Percentiles rank a stretch among this genome's conserved stretches.
Conservation (phyloP, 1,284 basidiomycete genomes). For the Trichosporon asahii region DNA sequence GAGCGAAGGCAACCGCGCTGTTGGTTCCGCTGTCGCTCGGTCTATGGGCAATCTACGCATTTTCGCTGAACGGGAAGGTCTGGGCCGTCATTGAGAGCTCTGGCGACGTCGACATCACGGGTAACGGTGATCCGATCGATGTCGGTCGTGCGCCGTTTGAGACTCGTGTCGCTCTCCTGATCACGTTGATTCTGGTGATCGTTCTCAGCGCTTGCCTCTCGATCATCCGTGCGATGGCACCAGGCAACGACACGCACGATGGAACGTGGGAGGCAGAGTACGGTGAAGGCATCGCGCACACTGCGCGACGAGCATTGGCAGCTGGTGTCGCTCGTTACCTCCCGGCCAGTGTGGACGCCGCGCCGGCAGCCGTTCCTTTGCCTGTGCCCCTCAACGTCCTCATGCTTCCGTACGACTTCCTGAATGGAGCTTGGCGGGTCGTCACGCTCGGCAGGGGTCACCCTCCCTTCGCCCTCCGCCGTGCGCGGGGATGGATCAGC, state of each 20-base stretch:
- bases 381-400: constrained; percentile 30
- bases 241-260: constrained; percentile 24
- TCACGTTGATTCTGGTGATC: constrained; percentile 24
- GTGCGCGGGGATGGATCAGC: constrained; percentile 20
- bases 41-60: constrained; percentile 23
- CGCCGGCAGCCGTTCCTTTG: constrained; percentile 18
- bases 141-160: constrained; percentile 26
- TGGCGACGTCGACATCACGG: constrained; percentile 3
- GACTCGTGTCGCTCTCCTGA: constrained; percentile 23
- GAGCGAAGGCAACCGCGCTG: constrained; percentile 23
- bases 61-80: constrained; percentile 25
- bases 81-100: constrained; percentile 11
- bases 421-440: constrained; percentile 14
- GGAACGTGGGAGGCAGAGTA: constrained; percentile 29
- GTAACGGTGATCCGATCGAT: constrained; percentile 17
- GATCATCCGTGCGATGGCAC: constrained; percentile 26
- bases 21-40: constrained; percentile 20
- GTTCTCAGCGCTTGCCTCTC: constrained; percentile 21
- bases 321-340: constrained; percentile 25
- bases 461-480: constrained; percentile 19
- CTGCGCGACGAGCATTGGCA: constrained; percentile 19
- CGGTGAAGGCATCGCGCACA: constrained; percentile 20
- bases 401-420: constrained; percentile 25
- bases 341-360: constrained; percentile 16
- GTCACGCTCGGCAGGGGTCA: constrained; percentile 9